Evolutionary conservation across 2,329 filamentous ascomycete species (phyloP).

Genomic region (Zymoseptoria ardabiliae): DNA sequence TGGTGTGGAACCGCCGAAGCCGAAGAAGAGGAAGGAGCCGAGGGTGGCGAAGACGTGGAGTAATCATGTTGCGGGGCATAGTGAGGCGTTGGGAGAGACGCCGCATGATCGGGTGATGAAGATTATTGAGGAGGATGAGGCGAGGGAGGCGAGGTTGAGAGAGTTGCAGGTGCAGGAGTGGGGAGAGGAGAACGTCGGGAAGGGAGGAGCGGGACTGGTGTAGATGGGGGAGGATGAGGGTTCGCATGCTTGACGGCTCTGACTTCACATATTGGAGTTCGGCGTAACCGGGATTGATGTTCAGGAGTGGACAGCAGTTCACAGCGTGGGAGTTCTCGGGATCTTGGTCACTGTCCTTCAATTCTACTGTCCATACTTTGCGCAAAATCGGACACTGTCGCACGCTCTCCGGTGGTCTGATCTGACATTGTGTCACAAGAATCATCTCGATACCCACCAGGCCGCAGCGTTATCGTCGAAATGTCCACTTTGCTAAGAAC

Average conservation of each 20-base stretch:
- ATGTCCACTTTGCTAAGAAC: no score
- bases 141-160: constrained; percentile 23
- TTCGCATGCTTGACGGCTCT: neutral
- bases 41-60: constrained; percentile 24
- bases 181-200: constrained; percentile 17
- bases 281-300: no score
- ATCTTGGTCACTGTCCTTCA: neutral
- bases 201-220: neutral
- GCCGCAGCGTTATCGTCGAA: no score
- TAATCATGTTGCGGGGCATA: constrained; percentile 22
- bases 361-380: no score
- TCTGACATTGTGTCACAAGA: no score
- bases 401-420: no score
- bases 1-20: constrained; percentile 23
- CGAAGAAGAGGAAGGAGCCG: constrained; percentile 18
- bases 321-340: neutral
- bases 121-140: constrained; percentile 28
- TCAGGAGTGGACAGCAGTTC: no score
- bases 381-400: no score
- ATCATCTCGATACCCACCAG: no score
- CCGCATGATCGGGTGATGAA: constrained; percentile 29
- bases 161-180: constrained; percentile 18
- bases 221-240: neutral
- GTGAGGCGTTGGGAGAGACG: constrained; percentile 12
- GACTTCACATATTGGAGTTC: neutral